Evolutionary conservation across 2,329 filamentous ascomycete genomes (phyloP).

Genomic region (Colletotrichum tanaceti): DNA sequence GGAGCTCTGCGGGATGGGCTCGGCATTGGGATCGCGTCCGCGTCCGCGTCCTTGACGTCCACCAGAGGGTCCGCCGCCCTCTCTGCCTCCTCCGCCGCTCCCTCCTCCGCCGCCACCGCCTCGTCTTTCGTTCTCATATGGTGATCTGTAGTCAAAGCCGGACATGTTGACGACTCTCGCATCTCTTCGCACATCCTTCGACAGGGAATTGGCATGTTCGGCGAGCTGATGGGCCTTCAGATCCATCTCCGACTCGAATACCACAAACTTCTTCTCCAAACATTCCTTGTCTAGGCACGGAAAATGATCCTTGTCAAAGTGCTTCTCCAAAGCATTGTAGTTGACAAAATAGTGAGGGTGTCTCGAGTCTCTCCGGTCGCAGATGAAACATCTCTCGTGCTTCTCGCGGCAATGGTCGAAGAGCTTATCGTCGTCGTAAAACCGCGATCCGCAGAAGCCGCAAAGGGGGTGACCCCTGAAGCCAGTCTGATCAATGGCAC

Average conservation of each 20-base stretch:
- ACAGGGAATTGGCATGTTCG: conserved; percentile 80
- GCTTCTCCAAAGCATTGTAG: conserved; percentile 85
- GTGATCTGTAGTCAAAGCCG: conserved; percentile 80
- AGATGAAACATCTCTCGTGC: conserved; percentile 95
- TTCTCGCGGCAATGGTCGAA: conserved; percentile 93
- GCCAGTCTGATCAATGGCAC: conserved; percentile 89
- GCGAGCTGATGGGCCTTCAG: conserved; percentile 92
- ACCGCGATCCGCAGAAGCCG: conserved; percentile 89
- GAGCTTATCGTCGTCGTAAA: conserved; percentile 96
- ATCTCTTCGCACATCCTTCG: conserved; percentile 86
- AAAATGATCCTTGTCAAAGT: conserved; percentile 90
- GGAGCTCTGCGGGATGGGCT: conserved; percentile 79
- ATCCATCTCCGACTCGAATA: conserved; percentile 95
- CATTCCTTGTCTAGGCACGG: conserved; percentile 88
- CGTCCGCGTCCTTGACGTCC: conserved; percentile 61
- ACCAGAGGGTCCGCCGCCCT: conserved; percentile 49
- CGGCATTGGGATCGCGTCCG: conserved; percentile 88
- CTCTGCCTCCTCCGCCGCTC: conserved; percentile 57
- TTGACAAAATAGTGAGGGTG: conserved; percentile 92
- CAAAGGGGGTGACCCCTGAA: conserved; percentile 97
- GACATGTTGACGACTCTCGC: conserved; percentile 88
- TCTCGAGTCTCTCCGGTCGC: conserved; percentile 76
- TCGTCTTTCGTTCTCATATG: conserved; percentile 73
- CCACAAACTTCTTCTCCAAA: conserved; percentile 96
- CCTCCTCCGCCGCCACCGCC: conserved; percentile 59